A percentile compares a stretch with the other conserved stretches of the same genome.
phyloP scores from a whole-genome alignment of 768 basidiomycete species.

The Tricholoma matsutake region DNA sequence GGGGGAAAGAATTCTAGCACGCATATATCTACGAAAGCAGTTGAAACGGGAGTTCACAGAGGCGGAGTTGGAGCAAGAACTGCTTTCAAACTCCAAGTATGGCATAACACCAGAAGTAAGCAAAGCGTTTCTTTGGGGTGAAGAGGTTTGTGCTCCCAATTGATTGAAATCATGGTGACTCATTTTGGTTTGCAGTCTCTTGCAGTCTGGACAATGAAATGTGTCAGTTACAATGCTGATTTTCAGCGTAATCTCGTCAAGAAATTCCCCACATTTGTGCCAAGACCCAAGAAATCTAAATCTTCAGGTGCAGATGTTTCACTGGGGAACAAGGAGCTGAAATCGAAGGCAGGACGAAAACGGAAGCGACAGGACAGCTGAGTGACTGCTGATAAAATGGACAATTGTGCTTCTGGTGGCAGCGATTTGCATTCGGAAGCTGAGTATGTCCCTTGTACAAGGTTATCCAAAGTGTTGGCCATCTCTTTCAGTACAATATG shows the following conservation, averaged over 20 bases:
- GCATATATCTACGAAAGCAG: conserved; percentile 24
- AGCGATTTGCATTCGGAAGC: too few relatives aligned
- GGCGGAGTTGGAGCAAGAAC: conserved; percentile 18
- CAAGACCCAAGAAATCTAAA: too few relatives aligned
- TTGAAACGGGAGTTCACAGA: conserved; percentile 23
- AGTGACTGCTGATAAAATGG: too few relatives aligned
- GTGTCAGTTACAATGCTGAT: conserved; percentile 35
- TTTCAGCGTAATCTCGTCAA: conserved; percentile 33
- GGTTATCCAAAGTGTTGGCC: too few relatives aligned
- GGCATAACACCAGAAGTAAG: conserved; percentile 21
- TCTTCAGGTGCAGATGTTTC: background rate
- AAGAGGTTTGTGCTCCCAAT: conserved; percentile 24
- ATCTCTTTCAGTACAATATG: too few relatives aligned
- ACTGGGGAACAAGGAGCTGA: background rate
- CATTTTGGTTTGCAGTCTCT: conserved; percentile 21
- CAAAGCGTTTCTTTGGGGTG: conserved; percentile 24
- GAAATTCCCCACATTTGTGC: conserved; percentile 17
- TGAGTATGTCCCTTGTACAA: too few relatives aligned
- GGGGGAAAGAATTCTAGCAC: conserved; percentile 23
- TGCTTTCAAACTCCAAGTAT: too few relatives aligned
- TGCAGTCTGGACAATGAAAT: conserved; percentile 38
- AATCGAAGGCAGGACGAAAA: background rate
- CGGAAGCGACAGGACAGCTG: background rate
- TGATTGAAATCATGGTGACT: background rate
- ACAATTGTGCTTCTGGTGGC: too few relatives aligned